phyloP scores from a whole-genome alignment of 2,329 filamentous ascomycete genomes.

The Aspergillus amoenus region DNA sequence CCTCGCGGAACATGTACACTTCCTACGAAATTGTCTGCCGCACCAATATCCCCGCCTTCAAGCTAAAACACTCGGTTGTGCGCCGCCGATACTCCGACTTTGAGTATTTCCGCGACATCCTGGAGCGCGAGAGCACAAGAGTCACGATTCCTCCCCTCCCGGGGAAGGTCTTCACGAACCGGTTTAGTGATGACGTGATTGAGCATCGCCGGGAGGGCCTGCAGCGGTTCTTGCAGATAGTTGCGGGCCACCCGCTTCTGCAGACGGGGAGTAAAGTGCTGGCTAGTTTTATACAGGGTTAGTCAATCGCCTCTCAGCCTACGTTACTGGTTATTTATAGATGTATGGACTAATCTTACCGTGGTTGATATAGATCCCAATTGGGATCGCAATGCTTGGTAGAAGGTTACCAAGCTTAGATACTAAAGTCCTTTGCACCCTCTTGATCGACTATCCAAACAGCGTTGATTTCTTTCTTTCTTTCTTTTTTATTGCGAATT shows the following conservation, averaged over 20 bases:
- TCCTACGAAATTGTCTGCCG: constrained; percentile 97
- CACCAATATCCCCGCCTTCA: constrained; percentile 99
- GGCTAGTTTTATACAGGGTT: constrained; percentile 94
- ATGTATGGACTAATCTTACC: background rate
- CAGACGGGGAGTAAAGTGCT: constrained; percentile 98
- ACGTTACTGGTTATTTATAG: background rate
- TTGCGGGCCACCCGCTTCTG: constrained; percentile 91
- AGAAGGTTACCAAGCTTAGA: constrained; percentile 8
- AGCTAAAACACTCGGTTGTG: constrained; percentile 83
- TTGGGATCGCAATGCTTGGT: constrained; percentile 92
- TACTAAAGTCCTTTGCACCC: background rate
- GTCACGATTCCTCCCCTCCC: constrained; percentile 95
- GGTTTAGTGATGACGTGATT: constrained; percentile 97
- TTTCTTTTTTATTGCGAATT: background rate
- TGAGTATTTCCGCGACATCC: constrained; percentile 96
- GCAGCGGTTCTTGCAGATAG: constrained; percentile 95
- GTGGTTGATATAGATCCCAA: constrained; percentile 44
- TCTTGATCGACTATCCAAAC: background rate
- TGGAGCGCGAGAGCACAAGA: constrained; percentile 89
- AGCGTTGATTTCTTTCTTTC: background rate
- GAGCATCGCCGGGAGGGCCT: constrained; percentile 88
- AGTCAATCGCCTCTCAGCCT: constrained; percentile 24
- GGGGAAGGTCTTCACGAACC: constrained; percentile 96
- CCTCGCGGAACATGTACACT: constrained; percentile 95
- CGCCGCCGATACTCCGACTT: constrained; percentile 96